Percentiles rank a stretch among this genome's conserved stretches.
Conservation (phyloP, 2,329 filamentous ascomycete genomes). For the Blastomyces gilchristii region DNA sequence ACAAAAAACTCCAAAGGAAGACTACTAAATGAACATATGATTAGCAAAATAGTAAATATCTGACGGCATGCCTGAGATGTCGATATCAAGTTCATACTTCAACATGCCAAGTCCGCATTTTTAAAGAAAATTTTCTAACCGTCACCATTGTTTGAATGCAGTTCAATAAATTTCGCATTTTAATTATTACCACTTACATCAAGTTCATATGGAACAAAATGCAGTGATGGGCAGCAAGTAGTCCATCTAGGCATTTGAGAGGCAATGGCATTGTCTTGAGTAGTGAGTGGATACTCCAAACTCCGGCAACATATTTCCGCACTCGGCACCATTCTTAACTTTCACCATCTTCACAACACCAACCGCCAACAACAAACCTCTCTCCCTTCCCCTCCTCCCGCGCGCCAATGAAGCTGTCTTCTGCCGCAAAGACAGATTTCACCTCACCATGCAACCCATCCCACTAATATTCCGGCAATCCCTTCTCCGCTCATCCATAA, state of each 20-base stretch:
- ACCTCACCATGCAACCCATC: slow-evolving; percentile 30
- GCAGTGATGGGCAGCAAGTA: too few relatives aligned
- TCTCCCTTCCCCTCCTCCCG: slow-evolving; percentile 4
- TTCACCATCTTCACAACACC: background rate
- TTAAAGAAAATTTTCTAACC: too few relatives aligned
- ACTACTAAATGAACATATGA: background rate
- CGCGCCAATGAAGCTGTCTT: slow-evolving; percentile 11
- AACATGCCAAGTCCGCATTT: too few relatives aligned
- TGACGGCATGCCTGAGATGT: too few relatives aligned
- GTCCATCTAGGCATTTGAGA: too few relatives aligned
- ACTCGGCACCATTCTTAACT: background rate
- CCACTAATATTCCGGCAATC: slow-evolving; percentile 33
- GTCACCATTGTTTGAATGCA: background rate
- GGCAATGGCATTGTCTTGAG: too few relatives aligned
- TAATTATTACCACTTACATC: too few relatives aligned
- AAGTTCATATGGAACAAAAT: too few relatives aligned
- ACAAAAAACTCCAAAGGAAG: background rate
- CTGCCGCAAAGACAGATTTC: slow-evolving; percentile 8
- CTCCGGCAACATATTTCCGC: too few relatives aligned
- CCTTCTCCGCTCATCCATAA: slow-evolving; percentile 22
- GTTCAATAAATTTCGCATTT: background rate
- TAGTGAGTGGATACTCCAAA: too few relatives aligned
- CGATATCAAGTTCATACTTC: too few relatives aligned
- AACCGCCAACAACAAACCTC: background rate
- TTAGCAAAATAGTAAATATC: background rate